phyloP scores from a whole-genome alignment of 2,329 filamentous ascomycete genomes.

The Colletotrichum sidae region DNA sequence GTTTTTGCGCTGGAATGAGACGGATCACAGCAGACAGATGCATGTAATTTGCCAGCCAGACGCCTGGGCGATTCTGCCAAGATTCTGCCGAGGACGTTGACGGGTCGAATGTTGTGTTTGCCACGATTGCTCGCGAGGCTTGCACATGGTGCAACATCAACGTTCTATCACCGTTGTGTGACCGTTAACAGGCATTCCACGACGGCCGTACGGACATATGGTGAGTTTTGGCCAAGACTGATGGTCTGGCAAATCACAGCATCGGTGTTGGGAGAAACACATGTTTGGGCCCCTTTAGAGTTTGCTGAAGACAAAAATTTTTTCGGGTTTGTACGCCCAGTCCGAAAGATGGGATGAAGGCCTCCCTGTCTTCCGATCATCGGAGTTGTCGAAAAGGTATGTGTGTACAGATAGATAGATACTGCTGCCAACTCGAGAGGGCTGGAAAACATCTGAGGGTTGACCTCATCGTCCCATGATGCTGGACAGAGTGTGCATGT shows the following conservation, averaged over 20 bases:
- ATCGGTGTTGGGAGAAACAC: constrained; percentile 7
- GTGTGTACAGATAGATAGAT: background rate
- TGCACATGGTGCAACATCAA: background rate
- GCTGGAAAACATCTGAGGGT: no score
- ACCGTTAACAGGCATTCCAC: constrained; percentile 10
- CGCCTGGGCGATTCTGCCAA: no score
- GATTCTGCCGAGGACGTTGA: background rate
- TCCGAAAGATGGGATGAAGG: constrained; percentile 7
- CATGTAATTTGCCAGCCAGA: no score
- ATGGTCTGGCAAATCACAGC: background rate
- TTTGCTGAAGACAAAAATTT: background rate
- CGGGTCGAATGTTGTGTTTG: background rate
- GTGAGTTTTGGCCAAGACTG: constrained; percentile 26
- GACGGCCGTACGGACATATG: constrained; percentile 1
- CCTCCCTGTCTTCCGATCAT: background rate
- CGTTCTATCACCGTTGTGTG: constrained; percentile 3
- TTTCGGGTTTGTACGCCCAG: background rate
- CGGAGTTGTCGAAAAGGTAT: background rate
- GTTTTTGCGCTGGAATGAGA: no score
- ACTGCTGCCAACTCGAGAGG: no score
- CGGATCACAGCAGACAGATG: no score
- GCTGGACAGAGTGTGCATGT: no score
- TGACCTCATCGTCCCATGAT: no score
- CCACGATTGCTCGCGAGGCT: no score
- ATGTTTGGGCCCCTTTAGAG: constrained; percentile 16